Base-by-base conservation (phyloP, 2,329 filamentous ascomycete genomes). In the Arthrobotrys sphaeroides region DNA sequence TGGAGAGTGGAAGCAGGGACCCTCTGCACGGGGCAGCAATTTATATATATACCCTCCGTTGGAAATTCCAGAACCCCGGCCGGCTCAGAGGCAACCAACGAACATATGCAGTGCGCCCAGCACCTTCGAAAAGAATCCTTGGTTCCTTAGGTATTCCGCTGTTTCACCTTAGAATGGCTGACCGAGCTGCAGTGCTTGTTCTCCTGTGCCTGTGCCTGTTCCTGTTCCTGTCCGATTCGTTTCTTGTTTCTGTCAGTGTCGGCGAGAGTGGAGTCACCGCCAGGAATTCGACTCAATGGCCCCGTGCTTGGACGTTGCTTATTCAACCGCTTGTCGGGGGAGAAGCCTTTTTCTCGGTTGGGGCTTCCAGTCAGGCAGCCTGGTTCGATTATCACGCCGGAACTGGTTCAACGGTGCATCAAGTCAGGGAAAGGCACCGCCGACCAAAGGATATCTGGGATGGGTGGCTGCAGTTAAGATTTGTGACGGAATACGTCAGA, bases 261-360 rank as follows among this genome's bases (percentile, higher is more conserved):
- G 64, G 64, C 64, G 49, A 59, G 33, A 40, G 61, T 53, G 61
- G 61, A 53, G 42, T 49, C 61, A 55, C 51, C 40, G 28, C 2
- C 18, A 36, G 51, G 31, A 55, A 55, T 55, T 38, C 28, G 31
- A 38, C 16, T 55, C 47, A 53, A 53, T 33, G 24, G 47, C 47
- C 51, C 51, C 51, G 51, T 55, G 51, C 31, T 55, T 55, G 28
- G 31, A 10, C 49, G 28, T 43, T 43, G 40, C 40, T 43, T 43
- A 43, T 53, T 55, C n/a, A n/a, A n/a, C n/a, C n/a, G 16, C 31
- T 38, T 38, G 33, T 53, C 26, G 51, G 26, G 38, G 36, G 26
- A 33, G 13, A 28, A 20, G 24, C 22, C 36, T 49, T 57, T 38
- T 22, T 38, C 38, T 67, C 65, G 65, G 65, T 36, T 69, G 65